Evolutionary conservation across 768 basidiomycete genomes (phyloP), one percentile per base, ranked within the genome.

Genomic region (Tricholoma saponaceum): DNA sequence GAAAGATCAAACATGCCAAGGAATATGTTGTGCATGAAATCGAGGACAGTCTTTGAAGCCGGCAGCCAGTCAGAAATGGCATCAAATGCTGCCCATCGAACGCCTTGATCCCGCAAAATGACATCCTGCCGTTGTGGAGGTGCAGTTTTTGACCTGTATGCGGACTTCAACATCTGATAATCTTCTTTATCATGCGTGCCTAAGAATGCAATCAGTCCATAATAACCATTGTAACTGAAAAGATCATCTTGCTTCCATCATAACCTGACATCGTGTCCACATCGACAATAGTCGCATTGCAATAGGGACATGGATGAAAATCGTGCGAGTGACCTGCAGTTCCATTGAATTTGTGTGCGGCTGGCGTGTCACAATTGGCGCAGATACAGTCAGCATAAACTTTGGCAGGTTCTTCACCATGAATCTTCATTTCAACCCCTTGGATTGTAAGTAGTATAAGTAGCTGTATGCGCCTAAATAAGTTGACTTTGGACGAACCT

Each of bases 11-110:
- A n/a, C n/a, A 41, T 44, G 59, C 70, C 68, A 25, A 69, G 61
- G 57, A 66, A 71, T 3, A 71, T 52, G 39, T 64, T 64, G 52
- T 71, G 72, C 70, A 72, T 71, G 56, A 72, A 70, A 55, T 73
- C 70, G 2, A 72, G 60, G 0, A 62, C 60, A 0, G 66, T 65
- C 52, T 66, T 53, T 10, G 37, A 51, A 3, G 58, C 52, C 5
- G 71, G 72, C 3, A 57, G 56, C 72, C 72, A 74, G 16, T 64
- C 62, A 5, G 69, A 59, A 46, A 72, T 57, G 6, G 54, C 8
- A 43, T 73, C 67, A 16, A 73, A 53, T 5, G 58, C 52, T 10
- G 65, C 61, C 57, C 58, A 70, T 10, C 62, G 57, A 26, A 66
- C 56, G 23, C 70, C 68, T 44, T 62, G 44, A 43, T 66, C 60